A percentile compares a stretch with the other conserved stretches of the same genome.
phyloP scores from a whole-genome alignment of 2,329 filamentous ascomycete genomes.

The Diplodia sapinea region DNA sequence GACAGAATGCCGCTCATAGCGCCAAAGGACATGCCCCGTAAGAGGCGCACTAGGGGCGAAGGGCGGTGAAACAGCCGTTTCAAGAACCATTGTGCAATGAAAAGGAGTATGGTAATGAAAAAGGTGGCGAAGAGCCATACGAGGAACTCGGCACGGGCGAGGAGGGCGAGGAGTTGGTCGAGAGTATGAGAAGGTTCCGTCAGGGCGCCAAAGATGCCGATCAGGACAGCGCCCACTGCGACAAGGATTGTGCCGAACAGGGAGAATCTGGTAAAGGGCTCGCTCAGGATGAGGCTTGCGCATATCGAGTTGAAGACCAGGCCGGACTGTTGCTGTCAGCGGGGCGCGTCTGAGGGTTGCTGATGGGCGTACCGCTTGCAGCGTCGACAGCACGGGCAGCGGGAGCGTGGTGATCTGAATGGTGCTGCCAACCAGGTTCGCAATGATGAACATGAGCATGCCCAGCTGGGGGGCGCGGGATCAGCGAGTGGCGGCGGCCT shows the following conservation, averaged over 20 bases:
- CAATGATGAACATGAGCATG: constrained; percentile 95
- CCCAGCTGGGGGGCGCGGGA: constrained; percentile 61
- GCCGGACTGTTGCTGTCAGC: constrained; percentile 64
- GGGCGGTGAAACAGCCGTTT: constrained; percentile 48
- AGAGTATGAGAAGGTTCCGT: constrained; percentile 90
- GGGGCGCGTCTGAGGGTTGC: background rate
- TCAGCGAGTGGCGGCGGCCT: constrained; percentile 33
- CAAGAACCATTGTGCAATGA: constrained; percentile 54
- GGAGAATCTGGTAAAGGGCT: constrained; percentile 95
- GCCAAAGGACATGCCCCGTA: constrained; percentile 85
- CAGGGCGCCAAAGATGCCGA: constrained; percentile 92
- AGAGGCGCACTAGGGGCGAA: constrained; percentile 72
- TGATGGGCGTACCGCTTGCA: constrained; percentile 70
- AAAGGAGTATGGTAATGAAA: constrained; percentile 72
- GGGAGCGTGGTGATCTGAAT: constrained; percentile 97
- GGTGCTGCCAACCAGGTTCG: constrained; percentile 91
- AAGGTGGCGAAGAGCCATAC: constrained; percentile 86
- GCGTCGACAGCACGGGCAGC: constrained; percentile 88
- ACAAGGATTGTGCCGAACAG: constrained; percentile 87
- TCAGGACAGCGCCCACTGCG: constrained; percentile 84
- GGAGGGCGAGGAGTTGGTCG: constrained; percentile 76
- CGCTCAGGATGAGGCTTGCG: constrained; percentile 87
- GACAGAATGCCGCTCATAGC: constrained; percentile 88
- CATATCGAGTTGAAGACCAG: constrained; percentile 99
- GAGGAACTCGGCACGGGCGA: constrained; percentile 77